A percentile compares a stretch with the other conserved stretches of the same genome.
phyloP scores from a whole-genome alignment of 805 yeast species.

The Wickerhamiella shivajii region DNA sequence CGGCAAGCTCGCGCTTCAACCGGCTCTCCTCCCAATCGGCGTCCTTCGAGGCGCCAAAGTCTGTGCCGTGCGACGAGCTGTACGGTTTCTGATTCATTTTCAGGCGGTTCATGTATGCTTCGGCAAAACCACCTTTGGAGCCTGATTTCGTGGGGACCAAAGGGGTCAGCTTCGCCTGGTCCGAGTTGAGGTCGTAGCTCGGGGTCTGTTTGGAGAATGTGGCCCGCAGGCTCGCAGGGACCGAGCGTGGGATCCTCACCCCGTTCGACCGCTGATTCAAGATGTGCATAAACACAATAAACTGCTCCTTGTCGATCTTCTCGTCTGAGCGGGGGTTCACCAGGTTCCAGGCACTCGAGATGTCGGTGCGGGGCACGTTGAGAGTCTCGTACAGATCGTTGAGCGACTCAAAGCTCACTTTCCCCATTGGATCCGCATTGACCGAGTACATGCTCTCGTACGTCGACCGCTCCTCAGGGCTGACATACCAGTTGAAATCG shows the following conservation, averaged over 20 bases:
- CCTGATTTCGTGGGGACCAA: conserved; percentile 3
- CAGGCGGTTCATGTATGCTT: conserved; percentile 22
- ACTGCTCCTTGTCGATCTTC: conserved; percentile 88
- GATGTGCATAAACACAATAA: conserved; percentile 76
- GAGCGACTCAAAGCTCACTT: conserved; percentile 61
- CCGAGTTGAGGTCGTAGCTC: conserved; percentile 37
- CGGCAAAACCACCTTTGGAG: conserved; percentile 20
- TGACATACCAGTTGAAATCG: conserved; percentile 91
- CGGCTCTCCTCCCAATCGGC: conserved; percentile 90
- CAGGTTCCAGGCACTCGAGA: conserved; percentile 84
- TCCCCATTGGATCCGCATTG: conserved; percentile 64
- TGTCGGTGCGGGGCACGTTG: conserved; percentile 65
- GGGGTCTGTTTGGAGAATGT: conserved; percentile 80
- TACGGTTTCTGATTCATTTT: conserved; percentile 29
- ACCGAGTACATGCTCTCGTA: conserved; percentile 68
- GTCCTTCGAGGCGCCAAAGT: conserved; percentile 36
- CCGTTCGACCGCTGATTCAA: conserved; percentile 80
- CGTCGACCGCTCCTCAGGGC: conserved; percentile 67
- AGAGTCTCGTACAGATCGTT: conserved; percentile 55
- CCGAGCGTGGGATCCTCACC: conserved; percentile 76
- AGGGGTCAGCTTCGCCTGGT: conserved; percentile 32
- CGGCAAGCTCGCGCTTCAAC: conserved; percentile 60
- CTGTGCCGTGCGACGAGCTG: conserved; percentile 44
- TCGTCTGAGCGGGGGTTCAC: conserved; percentile 81
- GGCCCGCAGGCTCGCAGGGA: conserved; percentile 85